Evolutionary conservation across 2,329 filamentous ascomycete species (phyloP).

Genomic region (Keithomyces neogunnii): DNA sequence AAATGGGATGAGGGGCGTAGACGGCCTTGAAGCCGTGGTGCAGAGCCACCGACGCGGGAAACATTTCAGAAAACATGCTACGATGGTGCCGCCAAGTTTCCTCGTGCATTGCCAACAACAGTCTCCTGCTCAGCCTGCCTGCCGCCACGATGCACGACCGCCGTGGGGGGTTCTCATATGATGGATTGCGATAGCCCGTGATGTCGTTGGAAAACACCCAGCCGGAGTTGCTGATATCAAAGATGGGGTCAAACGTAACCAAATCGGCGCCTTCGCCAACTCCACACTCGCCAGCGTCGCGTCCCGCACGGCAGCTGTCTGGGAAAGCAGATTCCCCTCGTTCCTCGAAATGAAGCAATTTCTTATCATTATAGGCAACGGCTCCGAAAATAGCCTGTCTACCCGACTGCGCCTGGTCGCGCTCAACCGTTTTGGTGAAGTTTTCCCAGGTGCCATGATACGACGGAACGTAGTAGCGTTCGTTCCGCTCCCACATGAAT

Average conservation of each 20-base stretch:
- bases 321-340: constrained; percentile 46
- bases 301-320: constrained; percentile 43
- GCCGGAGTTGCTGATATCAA: constrained; percentile 60
- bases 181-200: constrained; percentile 57
- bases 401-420: constrained; percentile 46
- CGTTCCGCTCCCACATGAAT: constrained; percentile 69
- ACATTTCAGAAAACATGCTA: constrained; percentile 76
- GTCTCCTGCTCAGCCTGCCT: constrained; percentile 55
- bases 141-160: constrained; percentile 66
- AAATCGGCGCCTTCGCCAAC: constrained; percentile 66
- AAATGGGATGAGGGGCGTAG: constrained; percentile 75
- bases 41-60: constrained; percentile 59
- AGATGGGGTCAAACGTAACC: constrained; percentile 70
- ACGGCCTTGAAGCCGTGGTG: constrained; percentile 74
- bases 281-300: constrained; percentile 47
- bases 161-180: constrained; percentile 38
- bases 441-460: constrained; percentile 65
- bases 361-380: constrained; percentile 39
- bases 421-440: constrained; percentile 56
- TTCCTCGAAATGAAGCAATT: constrained; percentile 41
- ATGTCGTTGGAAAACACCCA: constrained; percentile 67
- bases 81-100: constrained; percentile 60
- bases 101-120: constrained; percentile 66
- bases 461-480: constrained; percentile 67
- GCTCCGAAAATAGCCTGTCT: constrained; percentile 63